phyloP scores from a whole-genome alignment of 2,329 filamentous ascomycete species.

The Venturia aucupariae region DNA sequence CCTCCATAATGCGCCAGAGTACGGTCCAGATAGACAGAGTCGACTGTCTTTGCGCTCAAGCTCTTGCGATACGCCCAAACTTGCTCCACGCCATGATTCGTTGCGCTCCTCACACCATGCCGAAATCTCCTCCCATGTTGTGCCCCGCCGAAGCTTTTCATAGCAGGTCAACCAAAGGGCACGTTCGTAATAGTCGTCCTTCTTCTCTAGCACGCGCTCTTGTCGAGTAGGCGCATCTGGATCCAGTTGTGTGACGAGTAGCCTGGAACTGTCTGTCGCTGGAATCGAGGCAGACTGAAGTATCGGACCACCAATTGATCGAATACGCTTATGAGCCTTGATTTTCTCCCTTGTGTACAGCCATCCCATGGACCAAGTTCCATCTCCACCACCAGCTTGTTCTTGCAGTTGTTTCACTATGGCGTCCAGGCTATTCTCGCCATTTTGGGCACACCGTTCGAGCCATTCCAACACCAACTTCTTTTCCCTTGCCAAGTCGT shows the following conservation, averaged over 20 bases:
- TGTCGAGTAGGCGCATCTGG: slow-evolving; percentile 84
- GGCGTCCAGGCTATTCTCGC: slow-evolving; percentile 62
- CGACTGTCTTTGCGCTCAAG: slow-evolving; percentile 31
- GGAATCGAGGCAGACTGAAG: slow-evolving; percentile 39
- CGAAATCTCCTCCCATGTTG: slow-evolving; percentile 60
- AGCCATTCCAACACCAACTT: slow-evolving; percentile 78
- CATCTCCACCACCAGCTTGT: slow-evolving; percentile 28
- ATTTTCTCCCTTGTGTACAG: slow-evolving; percentile 83
- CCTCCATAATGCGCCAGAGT: slow-evolving; percentile 53
- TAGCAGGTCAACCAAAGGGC: slow-evolving; percentile 92
- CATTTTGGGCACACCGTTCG: slow-evolving; percentile 61
- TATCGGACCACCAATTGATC: slow-evolving; percentile 52
- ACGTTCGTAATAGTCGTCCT: slow-evolving; percentile 82
- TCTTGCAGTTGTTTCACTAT: slow-evolving; percentile 58
- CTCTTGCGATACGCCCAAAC: slow-evolving; percentile 48
- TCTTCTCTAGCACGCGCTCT: slow-evolving; percentile 61
- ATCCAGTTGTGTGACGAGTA: slow-evolving; percentile 78
- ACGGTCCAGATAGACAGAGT: slow-evolving; percentile 29
- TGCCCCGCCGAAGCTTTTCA: slow-evolving; percentile 83
- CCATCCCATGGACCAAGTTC: slow-evolving; percentile 82
- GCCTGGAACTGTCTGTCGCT: slow-evolving; percentile 42
- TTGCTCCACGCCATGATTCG: slow-evolving; percentile 81
- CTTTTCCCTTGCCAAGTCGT: slow-evolving; percentile 67
- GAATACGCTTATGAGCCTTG: slow-evolving; percentile 78
- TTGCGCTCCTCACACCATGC: slow-evolving; percentile 81